Base-by-base conservation (phyloP, 2,329 filamentous ascomycete species). In the Rasamsonia emersonii region DNA sequence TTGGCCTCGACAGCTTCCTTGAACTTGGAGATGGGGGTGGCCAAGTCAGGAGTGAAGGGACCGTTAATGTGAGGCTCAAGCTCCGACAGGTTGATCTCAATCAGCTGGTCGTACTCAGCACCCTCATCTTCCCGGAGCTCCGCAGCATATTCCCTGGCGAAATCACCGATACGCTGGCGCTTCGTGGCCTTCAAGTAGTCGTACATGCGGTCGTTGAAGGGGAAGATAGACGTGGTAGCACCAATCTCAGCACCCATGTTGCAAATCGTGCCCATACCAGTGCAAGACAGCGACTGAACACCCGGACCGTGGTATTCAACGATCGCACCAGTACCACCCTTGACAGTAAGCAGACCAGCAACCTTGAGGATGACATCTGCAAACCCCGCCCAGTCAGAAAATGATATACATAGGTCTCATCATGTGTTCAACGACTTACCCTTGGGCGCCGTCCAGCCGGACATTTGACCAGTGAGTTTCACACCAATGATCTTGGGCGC, bases 11-110 rank as follows among this genome's bases (percentile, higher is more conserved):
- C 89, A 47, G 86, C 85, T 56, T 93, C 81, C 66, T 83, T 86
- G 71, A 96, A 94, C 71, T 95, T 91, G 67, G 86, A 94, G 61
- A 98, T 93, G 31, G 91, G 91, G 5, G 91, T 96, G 35, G 86
- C 88, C 67, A 98, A 73, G 77, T 98, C 91, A 40, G 91, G 91
- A 17, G 91, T 98, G 77, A 96, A 96, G 44, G 91, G 91, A 46
- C 91, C 91, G 71, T 98, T 98, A 71, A 98, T 86, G 62, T 96
- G 86, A 46, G 91, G 91, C 72, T 98, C 91, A 29, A 98, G 81
- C 65, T 89, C 83, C 37, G 77, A 82, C 34, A 98, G 77, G 72
- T 98, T 89, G 67, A 98, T 85, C 68, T 95, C 89, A 53, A 96
- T 86, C 47, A 95, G 65, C 67, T 96, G 75, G 63, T 98, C 91